A percentile compares a stretch with the other conserved stretches of the same genome.
phyloP scores from a whole-genome alignment of 441 rosid species.

The Dalechampia spathulata region DNA sequence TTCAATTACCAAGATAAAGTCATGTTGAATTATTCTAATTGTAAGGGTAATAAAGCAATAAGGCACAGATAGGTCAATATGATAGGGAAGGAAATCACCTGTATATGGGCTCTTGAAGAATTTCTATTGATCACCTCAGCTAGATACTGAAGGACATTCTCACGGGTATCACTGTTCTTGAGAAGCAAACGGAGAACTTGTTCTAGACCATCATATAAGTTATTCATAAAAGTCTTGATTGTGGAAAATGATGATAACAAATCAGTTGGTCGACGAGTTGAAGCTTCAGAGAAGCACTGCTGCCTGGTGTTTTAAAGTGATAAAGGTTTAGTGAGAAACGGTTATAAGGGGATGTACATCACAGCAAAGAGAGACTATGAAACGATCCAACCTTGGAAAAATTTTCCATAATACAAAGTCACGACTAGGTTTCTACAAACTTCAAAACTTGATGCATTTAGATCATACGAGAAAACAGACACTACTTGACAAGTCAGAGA shows the following conservation, averaged over 20 bases:
- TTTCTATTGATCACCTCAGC: conserved; percentile 94
- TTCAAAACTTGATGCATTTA: no score
- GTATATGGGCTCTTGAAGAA: conserved; percentile 78
- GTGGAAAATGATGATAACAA: conserved; percentile 78
- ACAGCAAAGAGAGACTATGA: neutral
- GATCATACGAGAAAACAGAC: no score
- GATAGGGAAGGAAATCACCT: conserved; percentile 35
- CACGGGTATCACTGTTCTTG: conserved; percentile 66
- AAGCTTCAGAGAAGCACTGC: conserved; percentile 86
- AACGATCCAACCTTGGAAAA: neutral
- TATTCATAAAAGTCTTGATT: conserved; percentile 68
- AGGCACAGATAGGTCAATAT: no score
- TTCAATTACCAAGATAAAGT: no score
- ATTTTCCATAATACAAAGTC: no score
- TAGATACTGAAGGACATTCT: conserved; percentile 83
- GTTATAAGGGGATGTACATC: neutral
- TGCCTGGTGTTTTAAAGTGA: conserved; percentile 46
- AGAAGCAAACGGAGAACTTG: conserved; percentile 68
- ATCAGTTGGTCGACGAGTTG: conserved; percentile 75
- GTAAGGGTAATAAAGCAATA: no score
- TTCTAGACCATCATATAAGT: conserved; percentile 56
- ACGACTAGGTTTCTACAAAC: no score
- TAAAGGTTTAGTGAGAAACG: conserved; percentile 6
- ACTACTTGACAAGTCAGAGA: no score
- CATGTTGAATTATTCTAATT: no score